A percentile compares a stretch with the other conserved stretches of the same genome.
phyloP scores from a whole-genome alignment of 768 basidiomycete species.

The Boletellus emodensis region DNA sequence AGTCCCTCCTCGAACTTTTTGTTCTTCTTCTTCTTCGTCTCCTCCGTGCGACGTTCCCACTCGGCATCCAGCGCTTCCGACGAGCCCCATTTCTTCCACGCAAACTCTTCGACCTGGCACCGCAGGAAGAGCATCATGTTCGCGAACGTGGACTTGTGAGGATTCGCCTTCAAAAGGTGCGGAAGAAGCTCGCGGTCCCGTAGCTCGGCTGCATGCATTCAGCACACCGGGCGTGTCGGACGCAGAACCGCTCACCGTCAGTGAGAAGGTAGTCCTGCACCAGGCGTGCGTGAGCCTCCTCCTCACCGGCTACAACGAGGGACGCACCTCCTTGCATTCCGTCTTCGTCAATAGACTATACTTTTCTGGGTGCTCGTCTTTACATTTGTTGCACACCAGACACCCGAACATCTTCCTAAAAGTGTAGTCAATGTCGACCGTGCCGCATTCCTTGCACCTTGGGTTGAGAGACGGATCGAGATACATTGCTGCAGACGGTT shows the following conservation, averaged over 20 bases:
- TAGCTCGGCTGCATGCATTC: constrained; percentile 66
- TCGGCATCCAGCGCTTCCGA: constrained; percentile 87
- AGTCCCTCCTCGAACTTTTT: constrained; percentile 94
- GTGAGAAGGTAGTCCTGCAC: constrained; percentile 89
- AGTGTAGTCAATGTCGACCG: constrained; percentile 84
- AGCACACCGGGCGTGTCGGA: background rate
- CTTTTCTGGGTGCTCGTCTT: constrained; percentile 84
- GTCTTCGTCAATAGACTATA: constrained; percentile 97
- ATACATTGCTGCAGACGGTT: constrained; percentile 57
- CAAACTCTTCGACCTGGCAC: constrained; percentile 92
- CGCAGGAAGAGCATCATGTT: constrained; percentile 99
- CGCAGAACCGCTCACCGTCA: constrained; percentile 56
- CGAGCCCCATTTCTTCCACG: constrained; percentile 98
- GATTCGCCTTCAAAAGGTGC: constrained; percentile 91
- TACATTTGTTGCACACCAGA: constrained; percentile 85
- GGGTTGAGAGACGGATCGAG: constrained; percentile 74
- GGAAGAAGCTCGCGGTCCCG: constrained; percentile 90
- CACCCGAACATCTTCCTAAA: constrained; percentile 80
- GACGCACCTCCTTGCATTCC: constrained; percentile 87
- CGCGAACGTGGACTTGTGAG: constrained; percentile 89
- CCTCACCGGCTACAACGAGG: background rate
- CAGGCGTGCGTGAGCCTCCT: background rate
- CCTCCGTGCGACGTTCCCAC: constrained; percentile 70
- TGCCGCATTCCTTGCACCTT: constrained; percentile 80
- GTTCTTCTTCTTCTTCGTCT: constrained; percentile 87